phyloP scores from a whole-genome alignment of 1,284 basidiomycete genomes.

The Serendipita sp. region DNA sequence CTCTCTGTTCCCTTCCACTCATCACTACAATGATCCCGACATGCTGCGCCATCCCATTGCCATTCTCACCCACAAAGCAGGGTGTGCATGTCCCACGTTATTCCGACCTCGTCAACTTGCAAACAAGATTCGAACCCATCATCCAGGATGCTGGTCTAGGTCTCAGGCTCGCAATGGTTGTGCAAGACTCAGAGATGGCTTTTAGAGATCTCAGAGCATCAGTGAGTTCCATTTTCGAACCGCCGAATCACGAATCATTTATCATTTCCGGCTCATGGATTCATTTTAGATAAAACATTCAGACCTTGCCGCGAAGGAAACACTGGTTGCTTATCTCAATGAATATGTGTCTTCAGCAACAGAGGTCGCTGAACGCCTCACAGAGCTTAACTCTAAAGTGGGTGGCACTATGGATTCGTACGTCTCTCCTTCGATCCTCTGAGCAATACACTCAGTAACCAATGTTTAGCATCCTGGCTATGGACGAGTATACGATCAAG shows the following conservation, averaged over 20 bases:
- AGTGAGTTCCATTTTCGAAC: background rate
- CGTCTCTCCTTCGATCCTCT: background rate
- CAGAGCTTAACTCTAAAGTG: background rate
- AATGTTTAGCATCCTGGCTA: background rate
- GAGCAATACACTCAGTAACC: background rate
- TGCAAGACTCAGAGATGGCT: conserved; percentile 2
- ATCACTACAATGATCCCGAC: background rate
- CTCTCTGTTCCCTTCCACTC: background rate
- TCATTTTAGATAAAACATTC: background rate
- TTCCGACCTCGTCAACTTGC: background rate
- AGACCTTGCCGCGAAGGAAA: background rate
- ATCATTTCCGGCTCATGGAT: background rate
- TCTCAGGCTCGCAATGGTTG: background rate
- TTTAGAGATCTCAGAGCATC: background rate
- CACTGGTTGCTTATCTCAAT: background rate
- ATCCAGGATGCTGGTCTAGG: background rate
- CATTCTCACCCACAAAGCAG: background rate
- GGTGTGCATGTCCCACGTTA: background rate
- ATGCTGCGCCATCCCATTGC: background rate
- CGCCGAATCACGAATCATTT: background rate
- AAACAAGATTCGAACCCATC: conserved; percentile 2
- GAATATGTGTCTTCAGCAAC: background rate
- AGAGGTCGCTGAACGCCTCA: background rate
- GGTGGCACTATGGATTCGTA: conserved; percentile 3
- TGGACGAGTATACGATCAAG: conserved; percentile 5